Percentiles rank a stretch among this genome's conserved stretches.
Conservation (phyloP, 345 rosid species). For the Lepidium didymum region DNA sequence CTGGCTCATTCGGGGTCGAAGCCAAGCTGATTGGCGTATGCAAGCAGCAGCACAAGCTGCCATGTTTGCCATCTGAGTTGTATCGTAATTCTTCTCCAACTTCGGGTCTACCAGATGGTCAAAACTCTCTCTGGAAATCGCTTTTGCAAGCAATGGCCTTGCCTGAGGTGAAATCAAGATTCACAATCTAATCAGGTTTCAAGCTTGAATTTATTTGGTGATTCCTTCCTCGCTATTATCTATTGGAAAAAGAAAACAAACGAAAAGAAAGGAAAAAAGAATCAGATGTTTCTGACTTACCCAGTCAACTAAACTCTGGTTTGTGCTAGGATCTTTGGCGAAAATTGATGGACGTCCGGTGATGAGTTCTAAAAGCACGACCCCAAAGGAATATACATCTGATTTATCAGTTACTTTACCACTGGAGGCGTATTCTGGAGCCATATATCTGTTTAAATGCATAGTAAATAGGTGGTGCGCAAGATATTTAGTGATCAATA, state of each 20-base stretch:
- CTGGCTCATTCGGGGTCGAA: conserved; percentile 76
- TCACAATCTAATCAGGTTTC: background rate
- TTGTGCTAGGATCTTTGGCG: conserved; percentile 33
- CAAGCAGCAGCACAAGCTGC: conserved; percentile 77
- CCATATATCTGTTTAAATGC: conserved; percentile 51
- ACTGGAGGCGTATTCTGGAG: conserved; percentile 81
- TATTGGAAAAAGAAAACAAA: background rate
- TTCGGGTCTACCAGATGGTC: conserved; percentile 44
- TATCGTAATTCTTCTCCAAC: conserved; percentile 38
- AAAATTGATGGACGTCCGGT: conserved; percentile 59
- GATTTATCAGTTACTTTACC: conserved; percentile 76
- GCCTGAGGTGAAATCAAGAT: conserved; percentile 33
- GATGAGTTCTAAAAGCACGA: conserved; percentile 72
- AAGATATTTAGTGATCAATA: background rate
- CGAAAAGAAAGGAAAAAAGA: no score
- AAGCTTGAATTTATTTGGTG: background rate
- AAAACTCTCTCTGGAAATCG: conserved; percentile 30
- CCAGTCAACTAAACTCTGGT: conserved; percentile 69
- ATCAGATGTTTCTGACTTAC: conserved; percentile 25
- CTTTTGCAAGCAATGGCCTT: conserved; percentile 53
- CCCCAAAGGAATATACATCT: conserved; percentile 72
- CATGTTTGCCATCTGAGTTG: conserved; percentile 49
- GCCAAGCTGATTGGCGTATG: conserved; percentile 61
- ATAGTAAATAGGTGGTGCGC: background rate
- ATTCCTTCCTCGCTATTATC: background rate